Evolutionary conservation across 306 rosid genomes (phyloP), one percentile per base, ranked within the genome.

Genomic region (Prunus armeniaca): DNA sequence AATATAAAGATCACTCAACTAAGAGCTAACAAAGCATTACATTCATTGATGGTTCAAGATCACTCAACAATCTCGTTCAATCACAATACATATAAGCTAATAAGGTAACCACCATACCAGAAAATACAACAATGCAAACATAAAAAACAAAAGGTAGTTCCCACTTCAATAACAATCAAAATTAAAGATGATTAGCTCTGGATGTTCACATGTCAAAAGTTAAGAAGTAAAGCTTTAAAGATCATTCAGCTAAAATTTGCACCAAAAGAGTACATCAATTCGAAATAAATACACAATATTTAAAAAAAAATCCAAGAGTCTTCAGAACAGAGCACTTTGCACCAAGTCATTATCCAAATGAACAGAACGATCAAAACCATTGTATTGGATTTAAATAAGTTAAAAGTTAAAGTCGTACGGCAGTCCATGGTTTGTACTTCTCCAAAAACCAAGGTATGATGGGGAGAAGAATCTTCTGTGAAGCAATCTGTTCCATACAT

Each of bases 351-450:
- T 50, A 77, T 45, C 64, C 76, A 76, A 73, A 71, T 64, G 62
- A 83, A 45, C 62, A 62, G 52, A 78, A 63, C 22, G 27, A 73
- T 61, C 28, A 65, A 34, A 78, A 19, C 65, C 15, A 45, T 10
- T 50, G n/a, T 6, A 49, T 24, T 12, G 43, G 79, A 79, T 71
- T 72, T 41, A 70, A 62, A 69, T 1, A 61, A 73, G 50, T 2
- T 25, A 76, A 76, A 72, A 77, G 78, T 51, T 47, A 12, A 66
- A 82, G 71, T 69, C 98, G 78, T 92, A 92, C 98, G 38, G 93
- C 99, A 68, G 98, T 96, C 99, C 99, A 96, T 66, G 99, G 99
- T 82, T 92, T 93, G 93, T 92, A 96, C 83, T 96, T 96, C 86
- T 91, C 93, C 82, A 96, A 77, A 87, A 92, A 92, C 99, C 98